These are phyloP conservation scores for Phoenix dactylifera DNA, from an alignment of 176 grass and related monocot genomes.

Conservation along the genomic window DNA sequence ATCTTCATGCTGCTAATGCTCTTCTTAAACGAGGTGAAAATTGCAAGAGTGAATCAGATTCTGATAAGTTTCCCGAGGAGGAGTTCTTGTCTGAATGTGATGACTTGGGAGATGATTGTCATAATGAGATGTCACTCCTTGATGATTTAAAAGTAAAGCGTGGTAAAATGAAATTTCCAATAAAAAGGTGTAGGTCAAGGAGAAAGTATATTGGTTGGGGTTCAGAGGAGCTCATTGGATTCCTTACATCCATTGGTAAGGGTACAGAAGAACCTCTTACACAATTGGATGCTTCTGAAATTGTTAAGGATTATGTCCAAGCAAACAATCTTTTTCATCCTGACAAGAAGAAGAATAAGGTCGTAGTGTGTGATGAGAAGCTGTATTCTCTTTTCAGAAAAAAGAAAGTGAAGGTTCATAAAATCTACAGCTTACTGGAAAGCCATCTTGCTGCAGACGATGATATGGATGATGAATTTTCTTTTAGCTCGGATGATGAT, in stretches of 20 bases:
- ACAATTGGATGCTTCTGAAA: slow-evolving; percentile 32
- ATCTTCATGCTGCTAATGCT: slow-evolving; percentile 47
- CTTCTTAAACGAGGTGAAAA: slow-evolving; percentile 35
- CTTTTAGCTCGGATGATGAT: slow-evolving; percentile 33
- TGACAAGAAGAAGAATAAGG: slow-evolving; percentile 39
- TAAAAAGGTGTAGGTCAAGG: slow-evolving; percentile 43
- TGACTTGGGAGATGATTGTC: slow-evolving; percentile 12
- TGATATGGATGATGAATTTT: slow-evolving; percentile 35
- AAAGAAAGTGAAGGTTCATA: slow-evolving; percentile 48
- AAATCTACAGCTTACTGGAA: slow-evolving; percentile 51
- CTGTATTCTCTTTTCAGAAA: slow-evolving; percentile 53
- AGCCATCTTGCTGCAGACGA: slow-evolving; percentile 60
- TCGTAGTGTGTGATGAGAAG: slow-evolving; percentile 51
- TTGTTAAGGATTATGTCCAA: slow-evolving; percentile 62
- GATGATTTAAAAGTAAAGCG: slow-evolving; percentile 21
- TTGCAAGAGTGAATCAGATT: slow-evolving; percentile 25
- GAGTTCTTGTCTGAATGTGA: slow-evolving; percentile 23
- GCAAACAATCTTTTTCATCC: slow-evolving; percentile 39
- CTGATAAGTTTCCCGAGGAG: slow-evolving; percentile 24
- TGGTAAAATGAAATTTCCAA: slow-evolving; percentile 27
- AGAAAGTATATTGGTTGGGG: slow-evolving; percentile 68
- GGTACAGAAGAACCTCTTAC: slow-evolving; percentile 40
- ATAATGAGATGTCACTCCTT: slow-evolving; percentile 22
- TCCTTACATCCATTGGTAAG: slow-evolving; percentile 54
- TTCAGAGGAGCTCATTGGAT: slow-evolving; percentile 53